Base-by-base conservation (phyloP, 1,139 yeast species). In the Scheffersomyces illinoinensis region DNA sequence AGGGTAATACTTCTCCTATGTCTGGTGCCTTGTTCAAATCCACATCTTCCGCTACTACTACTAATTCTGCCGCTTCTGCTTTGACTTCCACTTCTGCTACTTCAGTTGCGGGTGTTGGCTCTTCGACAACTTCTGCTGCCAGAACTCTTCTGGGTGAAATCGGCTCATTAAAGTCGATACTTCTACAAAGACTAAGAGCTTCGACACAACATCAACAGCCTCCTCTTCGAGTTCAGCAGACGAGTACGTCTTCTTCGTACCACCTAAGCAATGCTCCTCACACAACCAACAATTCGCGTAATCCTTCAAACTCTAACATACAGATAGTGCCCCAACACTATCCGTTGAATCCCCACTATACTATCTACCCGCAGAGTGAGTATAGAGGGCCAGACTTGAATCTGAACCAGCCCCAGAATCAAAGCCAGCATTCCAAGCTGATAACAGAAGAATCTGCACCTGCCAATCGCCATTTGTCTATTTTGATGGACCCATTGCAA, bases 311-410 rank as follows among this genome's bases (percentile, higher is more conserved):
- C 55, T 58, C 71, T n/a, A 67, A 64, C 54, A 64, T 66, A 46
- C 59, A 64, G 24, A 65, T 65, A 43, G 73, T 74, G 6, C 78
- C 79, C 3, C 81, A 77, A 62, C 74, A 70, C 54, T 77, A 77
- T 56, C 79, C 81, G 1, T 63, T 77, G 50, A 76, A 77, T 58
- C 80, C 79, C 1, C 76, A 77, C 60, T 77, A 76, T 62, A 64
- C 77, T 20, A 68, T 73, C 47, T 73, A 72, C 61, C 66, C 66
- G 54, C 51, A 20, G 51, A 48, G 51, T 20, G 51, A 48, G 24
- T 48, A 19, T 47, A 48, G 56, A 43, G 5, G 64, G 58, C 47
- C 46, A 50, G 14, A 50, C 23, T 14, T 54, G 50, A 50, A 53
- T 50, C 47, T 53, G 49, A 23, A 43, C 47, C 54, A 53, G 51